phyloP scores from a whole-genome alignment of 2,329 filamentous ascomycete genomes.

The Monosporascus cannonballus region DNA sequence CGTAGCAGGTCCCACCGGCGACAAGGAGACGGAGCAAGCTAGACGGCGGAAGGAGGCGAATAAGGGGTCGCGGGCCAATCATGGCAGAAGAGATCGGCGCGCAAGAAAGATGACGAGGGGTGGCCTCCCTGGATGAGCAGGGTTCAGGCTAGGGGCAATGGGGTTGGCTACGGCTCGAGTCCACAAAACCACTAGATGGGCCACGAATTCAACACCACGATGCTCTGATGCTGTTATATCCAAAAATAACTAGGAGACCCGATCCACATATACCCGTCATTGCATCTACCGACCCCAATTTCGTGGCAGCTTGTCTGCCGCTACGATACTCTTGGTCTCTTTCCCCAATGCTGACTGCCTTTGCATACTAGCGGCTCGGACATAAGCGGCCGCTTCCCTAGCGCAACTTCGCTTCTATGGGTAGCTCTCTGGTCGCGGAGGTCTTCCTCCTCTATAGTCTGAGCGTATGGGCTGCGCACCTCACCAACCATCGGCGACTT shows the following conservation, averaged over 20 bases:
- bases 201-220: neutral
- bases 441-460: conserved; percentile 29
- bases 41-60: conserved; percentile 74
- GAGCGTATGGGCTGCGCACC: conserved; percentile 33
- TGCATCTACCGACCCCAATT: too few species aligned
- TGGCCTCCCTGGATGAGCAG: conserved; percentile 25
- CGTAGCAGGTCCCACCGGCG: conserved; percentile 58
- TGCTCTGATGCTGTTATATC: neutral
- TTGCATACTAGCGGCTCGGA: conserved; percentile 11
- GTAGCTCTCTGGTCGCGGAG: conserved; percentile 19
- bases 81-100: conserved; percentile 70
- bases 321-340: conserved; percentile 20
- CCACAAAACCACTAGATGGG: neutral
- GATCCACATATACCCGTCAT: neutral
- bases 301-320: too few species aligned
- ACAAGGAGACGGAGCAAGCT: conserved; percentile 66
- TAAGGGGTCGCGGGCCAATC: conserved; percentile 78
- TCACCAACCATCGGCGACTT: conserved; percentile 26
- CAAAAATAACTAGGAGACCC: neutral
- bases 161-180: neutral
- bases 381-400: conserved; percentile 19
- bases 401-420: conserved; percentile 4
- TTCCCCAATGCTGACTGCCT: conserved; percentile 15
- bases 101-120: conserved; percentile 60
- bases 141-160: neutral